Conservation (phyloP, 371 early-diverging fungal genomes). For the Lichtheimia hyalospora region DNA sequence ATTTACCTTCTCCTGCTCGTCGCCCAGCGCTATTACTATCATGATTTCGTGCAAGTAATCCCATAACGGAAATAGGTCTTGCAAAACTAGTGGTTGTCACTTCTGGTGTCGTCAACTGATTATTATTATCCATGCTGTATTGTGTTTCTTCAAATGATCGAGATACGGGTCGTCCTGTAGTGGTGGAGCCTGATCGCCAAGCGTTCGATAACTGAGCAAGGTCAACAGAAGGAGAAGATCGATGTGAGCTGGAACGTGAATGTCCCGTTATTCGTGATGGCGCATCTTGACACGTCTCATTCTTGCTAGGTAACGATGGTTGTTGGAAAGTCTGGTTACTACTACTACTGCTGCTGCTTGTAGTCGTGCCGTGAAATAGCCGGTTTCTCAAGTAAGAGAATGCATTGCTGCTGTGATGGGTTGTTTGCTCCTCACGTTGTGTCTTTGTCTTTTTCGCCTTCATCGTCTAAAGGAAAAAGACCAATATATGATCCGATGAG, state of each 20-base stretch:
- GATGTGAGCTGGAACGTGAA: conserved; percentile 2
- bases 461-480: conserved; percentile 1
- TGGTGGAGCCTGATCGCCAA: not conserved
- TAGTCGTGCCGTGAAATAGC: conserved; percentile 16
- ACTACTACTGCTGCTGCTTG: too few relatives aligned
- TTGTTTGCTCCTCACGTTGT: conserved; percentile 9
- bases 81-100: not conserved
- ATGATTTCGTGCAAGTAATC: not conserved
- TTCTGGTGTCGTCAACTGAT: not conserved
- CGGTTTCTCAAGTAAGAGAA: conserved; percentile 27
- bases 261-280: not conserved
- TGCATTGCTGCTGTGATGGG: conserved; percentile 10
- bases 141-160: conserved; percentile 17
- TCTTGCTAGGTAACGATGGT: not conserved
- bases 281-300: not conserved
- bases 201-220: conserved; percentile 3
- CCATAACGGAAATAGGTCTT: conserved; percentile 13
- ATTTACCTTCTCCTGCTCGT: not conserved
- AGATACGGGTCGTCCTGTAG: conserved; percentile 3
- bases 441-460: conserved; percentile 15
- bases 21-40: not conserved
- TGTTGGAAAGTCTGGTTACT: not conserved
- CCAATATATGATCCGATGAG: not conserved
- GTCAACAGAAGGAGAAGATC: conserved; percentile 7
- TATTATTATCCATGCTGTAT: not conserved